A percentile compares a stretch with the other conserved stretches of the same genome.
phyloP scores from a whole-genome alignment of 495 filamentous ascomycete genomes.

The Glarea lozoyensis region DNA sequence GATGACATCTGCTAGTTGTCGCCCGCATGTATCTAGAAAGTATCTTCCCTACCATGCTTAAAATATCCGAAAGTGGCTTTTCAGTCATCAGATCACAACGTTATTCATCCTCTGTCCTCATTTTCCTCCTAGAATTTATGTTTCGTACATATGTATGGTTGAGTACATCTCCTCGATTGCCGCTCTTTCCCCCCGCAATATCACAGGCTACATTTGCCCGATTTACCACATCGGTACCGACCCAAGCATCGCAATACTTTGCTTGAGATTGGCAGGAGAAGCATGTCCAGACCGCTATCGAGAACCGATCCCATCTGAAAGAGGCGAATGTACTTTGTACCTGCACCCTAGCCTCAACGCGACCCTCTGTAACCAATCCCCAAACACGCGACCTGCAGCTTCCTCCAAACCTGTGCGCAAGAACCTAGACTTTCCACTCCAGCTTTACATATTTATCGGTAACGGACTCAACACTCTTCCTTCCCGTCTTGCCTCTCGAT shows the following conservation, averaged over 20 bases:
- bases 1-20: constrained; percentile 19
- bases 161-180: no score
- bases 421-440: constrained; percentile 8
- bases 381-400: constrained; percentile 6
- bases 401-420: constrained; percentile 10
- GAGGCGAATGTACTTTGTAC: constrained; percentile 18
- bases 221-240: not conserved
- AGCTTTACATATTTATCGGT: constrained; percentile 7
- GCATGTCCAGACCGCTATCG: constrained; percentile 17
- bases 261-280: constrained; percentile 15
- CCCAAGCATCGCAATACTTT: constrained; percentile 7
- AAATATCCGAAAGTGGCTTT: not conserved
- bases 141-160: no score
- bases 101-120: no score
- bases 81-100: not conserved
- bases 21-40: constrained; percentile 17
- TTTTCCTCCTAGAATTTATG: not conserved
- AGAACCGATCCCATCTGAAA: constrained; percentile 15
- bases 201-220: no score
- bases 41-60: not conserved
- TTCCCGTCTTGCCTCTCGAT: constrained; percentile 4
- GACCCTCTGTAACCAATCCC: constrained; percentile 14
- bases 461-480: not conserved
- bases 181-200: no score
- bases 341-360: constrained; percentile 17